Conservation (phyloP, 1,139 yeast species). For the Geotrichum cucujoidarum region DNA sequence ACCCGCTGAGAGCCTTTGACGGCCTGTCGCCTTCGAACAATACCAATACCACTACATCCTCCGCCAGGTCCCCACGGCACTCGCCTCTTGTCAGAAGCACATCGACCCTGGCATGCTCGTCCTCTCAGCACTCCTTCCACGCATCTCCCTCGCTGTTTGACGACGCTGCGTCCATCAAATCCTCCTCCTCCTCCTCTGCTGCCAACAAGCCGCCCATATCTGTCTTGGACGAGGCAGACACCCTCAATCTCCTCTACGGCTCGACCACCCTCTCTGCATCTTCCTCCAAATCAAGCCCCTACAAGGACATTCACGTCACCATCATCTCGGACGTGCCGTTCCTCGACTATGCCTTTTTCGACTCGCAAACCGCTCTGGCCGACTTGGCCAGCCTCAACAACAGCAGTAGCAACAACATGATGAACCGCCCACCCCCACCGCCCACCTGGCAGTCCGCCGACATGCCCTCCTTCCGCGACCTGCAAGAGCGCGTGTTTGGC, state of each 20-base stretch:
- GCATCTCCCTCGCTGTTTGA: neutral
- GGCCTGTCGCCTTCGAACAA: neutral
- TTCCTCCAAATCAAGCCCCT: slow-evolving; percentile 15
- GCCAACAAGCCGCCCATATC: slow-evolving; percentile 17
- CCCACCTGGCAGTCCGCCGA: slow-evolving; percentile 9
- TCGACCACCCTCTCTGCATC: slow-evolving; percentile 2
- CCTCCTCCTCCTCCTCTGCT: neutral
- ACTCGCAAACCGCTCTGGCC: slow-evolving; percentile 19
- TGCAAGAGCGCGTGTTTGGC: slow-evolving; percentile 16
- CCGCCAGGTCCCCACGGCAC: neutral
- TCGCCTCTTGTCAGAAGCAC: too few species aligned
- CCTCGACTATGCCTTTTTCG: slow-evolving; percentile 27
- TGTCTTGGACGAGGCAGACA: slow-evolving; percentile 30
- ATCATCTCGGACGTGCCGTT: slow-evolving; percentile 25
- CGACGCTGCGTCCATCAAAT: neutral
- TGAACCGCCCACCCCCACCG: too few species aligned
- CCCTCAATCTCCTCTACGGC: slow-evolving; percentile 31
- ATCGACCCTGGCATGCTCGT: neutral
- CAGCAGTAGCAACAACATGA: too few species aligned
- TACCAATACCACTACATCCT: neutral
- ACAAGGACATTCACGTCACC: slow-evolving; percentile 28
- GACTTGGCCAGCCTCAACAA: neutral
- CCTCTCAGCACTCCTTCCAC: too few species aligned
- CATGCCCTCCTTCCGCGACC: slow-evolving; percentile 11
- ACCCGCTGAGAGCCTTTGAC: neutral